Evolutionary conservation across 2,329 filamentous ascomycete species (phyloP).

Genomic region (Periconia digitata): DNA sequence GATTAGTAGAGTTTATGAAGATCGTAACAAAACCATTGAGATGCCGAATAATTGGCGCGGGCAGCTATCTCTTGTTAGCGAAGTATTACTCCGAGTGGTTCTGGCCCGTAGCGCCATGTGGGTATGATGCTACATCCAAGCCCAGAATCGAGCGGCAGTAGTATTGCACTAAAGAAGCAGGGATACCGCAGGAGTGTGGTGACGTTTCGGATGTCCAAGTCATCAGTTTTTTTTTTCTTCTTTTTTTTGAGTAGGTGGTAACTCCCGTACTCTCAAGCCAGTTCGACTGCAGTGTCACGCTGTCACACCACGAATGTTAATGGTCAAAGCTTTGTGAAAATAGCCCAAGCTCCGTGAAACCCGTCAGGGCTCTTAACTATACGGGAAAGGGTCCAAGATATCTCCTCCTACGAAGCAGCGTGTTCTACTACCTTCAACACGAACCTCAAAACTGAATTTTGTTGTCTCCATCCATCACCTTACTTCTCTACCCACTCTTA

Average conservation of each 20-base stretch:
- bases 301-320: constrained; percentile 4
- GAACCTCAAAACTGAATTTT: no score
- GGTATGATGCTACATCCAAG: constrained; percentile 18
- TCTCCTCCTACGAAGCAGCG: no score
- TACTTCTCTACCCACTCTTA: neutral
- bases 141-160: neutral
- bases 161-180: no score
- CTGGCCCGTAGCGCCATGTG: constrained; percentile 25
- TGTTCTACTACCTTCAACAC: no score
- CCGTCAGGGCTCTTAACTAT: neutral
- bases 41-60: neutral
- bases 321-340: constrained; percentile 6
- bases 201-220: no score
- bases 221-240: no score
- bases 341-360: constrained; percentile 2
- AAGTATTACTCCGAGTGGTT: constrained; percentile 12
- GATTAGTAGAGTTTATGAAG: constrained; percentile 19
- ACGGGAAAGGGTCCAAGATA: neutral
- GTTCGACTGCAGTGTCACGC: no score
- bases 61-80: neutral
- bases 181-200: no score
- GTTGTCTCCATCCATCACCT: no score
- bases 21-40: constrained; percentile 1
- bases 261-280: no score
- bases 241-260: no score